Evolutionary conservation across 2,329 filamentous ascomycete genomes (phyloP).

Genomic region (Colletotrichum tropicicola): DNA sequence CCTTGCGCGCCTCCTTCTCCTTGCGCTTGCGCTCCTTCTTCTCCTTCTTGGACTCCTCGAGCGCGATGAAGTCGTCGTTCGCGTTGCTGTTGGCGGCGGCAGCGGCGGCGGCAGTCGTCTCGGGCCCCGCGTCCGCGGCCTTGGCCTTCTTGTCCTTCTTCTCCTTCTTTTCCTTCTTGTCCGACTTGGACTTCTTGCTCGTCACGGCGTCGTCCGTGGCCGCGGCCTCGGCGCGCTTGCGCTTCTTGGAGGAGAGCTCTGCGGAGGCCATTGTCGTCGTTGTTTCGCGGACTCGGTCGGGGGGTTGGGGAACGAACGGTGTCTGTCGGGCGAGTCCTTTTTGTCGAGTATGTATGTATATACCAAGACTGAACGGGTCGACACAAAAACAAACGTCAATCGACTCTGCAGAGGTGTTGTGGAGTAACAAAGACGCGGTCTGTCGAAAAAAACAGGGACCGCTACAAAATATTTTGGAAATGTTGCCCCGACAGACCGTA

Average conservation of each 20-base stretch:
- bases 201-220: slow-evolving; percentile 24
- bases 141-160: slow-evolving; percentile 32
- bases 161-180: slow-evolving; percentile 34
- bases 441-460: too few species aligned
- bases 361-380: too few species aligned
- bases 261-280: slow-evolving; percentile 9
- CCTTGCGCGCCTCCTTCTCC: slow-evolving; percentile 31
- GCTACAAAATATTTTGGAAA: not conserved
- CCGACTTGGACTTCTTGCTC: slow-evolving; percentile 35
- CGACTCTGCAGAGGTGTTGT: not conserved
- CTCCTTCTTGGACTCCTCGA: slow-evolving; percentile 30
- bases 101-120: not conserved
- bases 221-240: slow-evolving; percentile 34
- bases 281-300: not conserved
- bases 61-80: slow-evolving; percentile 20
- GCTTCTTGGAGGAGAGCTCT: slow-evolving; percentile 34
- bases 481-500: not conserved
- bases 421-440: not conserved
- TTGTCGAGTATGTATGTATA: too few species aligned
- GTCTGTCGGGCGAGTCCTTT: too few species aligned
- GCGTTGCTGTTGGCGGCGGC: not conserved
- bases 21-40: slow-evolving; percentile 42
- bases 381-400: not conserved
- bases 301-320: too few species aligned
- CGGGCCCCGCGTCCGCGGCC: not conserved